Conservation (phyloP, 148 eudicot species). For the Vaccinium darrowii region DNA sequence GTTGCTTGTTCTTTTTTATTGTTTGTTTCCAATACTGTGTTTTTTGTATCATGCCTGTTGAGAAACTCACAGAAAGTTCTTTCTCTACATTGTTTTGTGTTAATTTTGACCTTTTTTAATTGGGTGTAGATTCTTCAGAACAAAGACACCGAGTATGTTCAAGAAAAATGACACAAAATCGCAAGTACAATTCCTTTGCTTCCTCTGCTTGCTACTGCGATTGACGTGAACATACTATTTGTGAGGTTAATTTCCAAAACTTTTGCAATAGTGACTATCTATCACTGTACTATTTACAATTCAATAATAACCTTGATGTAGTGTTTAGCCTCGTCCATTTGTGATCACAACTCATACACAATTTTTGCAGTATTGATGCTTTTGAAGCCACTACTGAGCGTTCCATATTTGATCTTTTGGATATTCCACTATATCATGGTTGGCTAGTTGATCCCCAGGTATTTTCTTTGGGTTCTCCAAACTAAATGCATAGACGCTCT, state of each 20-base stretch:
- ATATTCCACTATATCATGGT: conserved; percentile 91
- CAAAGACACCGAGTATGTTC: conserved; percentile 75
- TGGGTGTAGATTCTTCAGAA: conserved; percentile 42
- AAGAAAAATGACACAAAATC: conserved; percentile 83
- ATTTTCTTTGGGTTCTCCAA: conserved; percentile 20
- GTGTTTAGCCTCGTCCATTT: neutral
- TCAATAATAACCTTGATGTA: neutral
- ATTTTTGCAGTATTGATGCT: conserved; percentile 71
- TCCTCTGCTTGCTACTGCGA: conserved; percentile 85
- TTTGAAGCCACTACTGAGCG: conserved; percentile 93
- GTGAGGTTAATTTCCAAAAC: conserved; percentile 46
- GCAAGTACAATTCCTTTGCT: conserved; percentile 92
- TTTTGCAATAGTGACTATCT: neutral
- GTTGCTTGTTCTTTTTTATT: neutral
- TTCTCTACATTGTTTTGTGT: conserved; percentile 1
- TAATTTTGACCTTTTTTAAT: conserved; percentile 21
- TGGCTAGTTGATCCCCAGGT: conserved; percentile 99
- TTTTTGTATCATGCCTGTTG: neutral
- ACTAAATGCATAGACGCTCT: neutral
- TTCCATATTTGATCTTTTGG: conserved; percentile 90
- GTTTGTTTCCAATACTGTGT: neutral
- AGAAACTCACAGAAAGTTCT: neutral
- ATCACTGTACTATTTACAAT: neutral
- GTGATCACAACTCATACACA: neutral
- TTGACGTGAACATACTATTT: conserved; percentile 90